Base-by-base conservation (phyloP, 306 rosid genomes). In the Ochetophila trinervis region DNA sequence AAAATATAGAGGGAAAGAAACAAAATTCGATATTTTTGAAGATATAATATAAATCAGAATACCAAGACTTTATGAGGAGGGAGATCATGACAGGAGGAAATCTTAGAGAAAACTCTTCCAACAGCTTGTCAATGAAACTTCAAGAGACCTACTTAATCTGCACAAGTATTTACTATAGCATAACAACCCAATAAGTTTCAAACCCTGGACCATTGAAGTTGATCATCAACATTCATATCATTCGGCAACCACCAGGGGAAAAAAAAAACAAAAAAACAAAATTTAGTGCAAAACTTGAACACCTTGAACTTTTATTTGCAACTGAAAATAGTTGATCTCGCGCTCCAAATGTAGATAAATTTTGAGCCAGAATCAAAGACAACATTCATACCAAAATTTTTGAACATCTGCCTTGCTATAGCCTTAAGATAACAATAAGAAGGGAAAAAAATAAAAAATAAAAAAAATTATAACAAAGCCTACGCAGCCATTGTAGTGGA, bases 401-500 rank as follows among this genome's bases (percentile, higher is more conserved):
- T 12, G 61, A 79, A 79, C 61, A 62, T 50, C 58, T 40, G 68
- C 60, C 60, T 56, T 67, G 51, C 64, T 70, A 73, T 63, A 70
- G 66, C 59, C 70, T 76, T 21, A 20, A 57, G 60, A 53, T 67
- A 63, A 76, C 74, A 79, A 53, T 34, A 62, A 30, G 54, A 78
- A 12, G 45, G 8, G 67, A 53, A 34, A 56, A 59, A 64, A 40
- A 40, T 6, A 40, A 40, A 40, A 37, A 37, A 40, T 6, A 40
- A 40, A 40, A 40, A 37, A 37, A 9, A 17, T 10, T 59, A 66
- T 24, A 55, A 60, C 66, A 78, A 60, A 62, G 52, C 73, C 77
- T 82, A 92, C 53, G 83, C 74, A 79, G 85, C 68, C 78, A 77
- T 76, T 48, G 22, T 57, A 65, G 60, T 57, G 62, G 87, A 24